Percentiles rank a stretch among this genome's conserved stretches.
phyloP scores from a whole-genome alignment of 495 filamentous ascomycete genomes.

The Diplogelasinospora grovesii region DNA sequence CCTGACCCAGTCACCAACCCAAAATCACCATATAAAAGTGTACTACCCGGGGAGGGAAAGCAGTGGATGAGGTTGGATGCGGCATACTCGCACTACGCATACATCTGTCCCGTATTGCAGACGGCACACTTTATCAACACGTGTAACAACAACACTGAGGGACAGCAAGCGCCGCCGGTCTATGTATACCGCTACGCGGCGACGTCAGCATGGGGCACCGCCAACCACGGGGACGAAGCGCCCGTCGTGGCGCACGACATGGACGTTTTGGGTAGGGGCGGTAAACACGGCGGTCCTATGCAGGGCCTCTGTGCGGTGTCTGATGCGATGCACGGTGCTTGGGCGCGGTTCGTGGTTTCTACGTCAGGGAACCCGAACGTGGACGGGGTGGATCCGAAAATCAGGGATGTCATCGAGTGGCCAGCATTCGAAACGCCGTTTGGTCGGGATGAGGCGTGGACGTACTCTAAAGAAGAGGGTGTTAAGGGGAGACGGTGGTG shows the following conservation, averaged over 20 bases:
- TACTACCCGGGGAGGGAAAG: conserved; percentile 35
- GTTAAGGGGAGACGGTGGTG: neutral
- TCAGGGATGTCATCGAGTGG: conserved; percentile 16
- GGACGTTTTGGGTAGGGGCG: conserved; percentile 22
- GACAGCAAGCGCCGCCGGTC: conserved; percentile 25
- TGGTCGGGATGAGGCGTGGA: neutral
- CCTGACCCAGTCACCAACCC: conserved; percentile 42
- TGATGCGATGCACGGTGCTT: conserved; percentile 48
- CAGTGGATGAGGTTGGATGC: conserved; percentile 57
- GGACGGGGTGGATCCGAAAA: conserved; percentile 12
- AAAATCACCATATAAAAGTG: conserved; percentile 20
- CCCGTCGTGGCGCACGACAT: conserved; percentile 50
- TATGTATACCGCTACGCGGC: conserved; percentile 57
- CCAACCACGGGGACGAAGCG: conserved; percentile 56
- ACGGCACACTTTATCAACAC: conserved; percentile 46
- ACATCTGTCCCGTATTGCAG: conserved; percentile 58
- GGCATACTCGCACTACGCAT: conserved; percentile 60
- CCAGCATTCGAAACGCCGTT: conserved; percentile 25
- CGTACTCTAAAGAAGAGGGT: no score
- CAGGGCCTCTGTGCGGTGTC: conserved; percentile 42
- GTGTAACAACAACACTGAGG: conserved; percentile 1
- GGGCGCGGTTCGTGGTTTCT: conserved; percentile 48
- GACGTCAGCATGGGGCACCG: conserved; percentile 38
- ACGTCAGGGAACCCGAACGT: conserved; percentile 43
- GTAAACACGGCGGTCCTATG: no score